These are phyloP conservation scores for Musa acuminata DNA, from an alignment of 176 grass and related monocot species.

Conservation along the genomic window DNA sequence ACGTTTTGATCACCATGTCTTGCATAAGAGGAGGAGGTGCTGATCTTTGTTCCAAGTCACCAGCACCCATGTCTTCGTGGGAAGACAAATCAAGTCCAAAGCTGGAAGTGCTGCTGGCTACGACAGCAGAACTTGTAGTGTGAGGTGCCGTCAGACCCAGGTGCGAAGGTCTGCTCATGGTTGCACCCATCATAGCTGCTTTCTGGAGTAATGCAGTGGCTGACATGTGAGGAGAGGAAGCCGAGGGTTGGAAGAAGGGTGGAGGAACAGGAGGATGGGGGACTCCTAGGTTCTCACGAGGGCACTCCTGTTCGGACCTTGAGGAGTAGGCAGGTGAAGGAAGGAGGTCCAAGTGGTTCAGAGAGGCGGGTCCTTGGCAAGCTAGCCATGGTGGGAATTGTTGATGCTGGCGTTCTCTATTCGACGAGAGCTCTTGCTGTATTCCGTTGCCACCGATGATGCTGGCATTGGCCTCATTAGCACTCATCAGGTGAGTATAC, in stretches of 20 bases:
- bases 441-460: conserved; percentile 14
- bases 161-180: conserved; percentile 51
- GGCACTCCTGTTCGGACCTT: conserved; percentile 33
- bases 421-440: conserved; percentile 40
- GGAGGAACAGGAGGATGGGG: neutral
- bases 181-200: conserved; percentile 92
- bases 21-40: conserved; percentile 16
- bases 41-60: conserved; percentile 3
- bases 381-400: conserved; percentile 34
- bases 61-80: conserved; percentile 13
- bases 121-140: conserved; percentile 25
- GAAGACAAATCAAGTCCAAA: conserved; percentile 24
- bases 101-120: conserved; percentile 8
- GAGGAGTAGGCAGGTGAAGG: neutral
- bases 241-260: conserved; percentile 7
- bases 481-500: conserved; percentile 13
- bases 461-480: neutral
- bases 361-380: conserved; percentile 17
- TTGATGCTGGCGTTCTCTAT: conserved; percentile 46
- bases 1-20: conserved; percentile 23
- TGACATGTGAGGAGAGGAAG: conserved; percentile 70
- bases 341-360: conserved; percentile 3
- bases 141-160: conserved; percentile 65
- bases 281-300: conserved; percentile 22
- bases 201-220: conserved; percentile 95